Conservation (phyloP, 805 yeast genomes). For the Torulaspora gathmanii region DNA sequence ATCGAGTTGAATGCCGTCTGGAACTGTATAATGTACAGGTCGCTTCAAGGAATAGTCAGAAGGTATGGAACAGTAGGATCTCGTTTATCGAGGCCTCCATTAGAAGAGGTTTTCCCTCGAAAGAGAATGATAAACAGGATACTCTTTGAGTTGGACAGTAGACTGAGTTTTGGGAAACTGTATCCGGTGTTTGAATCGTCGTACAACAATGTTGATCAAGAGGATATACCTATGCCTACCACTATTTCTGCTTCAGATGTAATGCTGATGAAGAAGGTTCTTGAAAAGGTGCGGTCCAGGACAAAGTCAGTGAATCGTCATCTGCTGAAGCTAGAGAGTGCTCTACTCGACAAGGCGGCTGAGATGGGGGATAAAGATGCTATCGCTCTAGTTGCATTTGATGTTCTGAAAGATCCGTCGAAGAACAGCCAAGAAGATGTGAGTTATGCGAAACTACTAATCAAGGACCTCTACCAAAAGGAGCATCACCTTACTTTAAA, state of each 20-base stretch:
- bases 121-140: conserved; percentile 53
- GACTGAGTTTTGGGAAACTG: conserved; percentile 49
- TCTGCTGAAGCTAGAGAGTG: conserved; percentile 60
- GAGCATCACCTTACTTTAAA: conserved; percentile 74
- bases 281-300: conserved; percentile 55
- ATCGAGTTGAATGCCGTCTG: not conserved
- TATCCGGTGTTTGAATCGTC: conserved; percentile 50
- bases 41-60: not conserved
- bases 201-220: conserved; percentile 43
- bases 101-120: conserved; percentile 52
- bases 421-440: conserved; percentile 46
- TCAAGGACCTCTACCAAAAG: conserved; percentile 50
- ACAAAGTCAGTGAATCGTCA: conserved; percentile 57
- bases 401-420: conserved; percentile 45
- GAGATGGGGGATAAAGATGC: conserved; percentile 82
- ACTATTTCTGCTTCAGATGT: conserved; percentile 54
- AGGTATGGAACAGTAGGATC: conserved; percentile 2
- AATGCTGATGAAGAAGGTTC: conserved; percentile 60
- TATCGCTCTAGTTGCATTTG: conserved; percentile 64
- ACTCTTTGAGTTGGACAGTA: conserved; percentile 62
- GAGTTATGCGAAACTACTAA: conserved; percentile 55
- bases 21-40: conserved; percentile 1
- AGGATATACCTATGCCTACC: conserved; percentile 39
- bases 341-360: conserved; percentile 76
- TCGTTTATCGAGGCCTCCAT: conserved; percentile 31